phyloP scores from a whole-genome alignment of 441 rosid genomes.

The Gossypium trilobum region DNA sequence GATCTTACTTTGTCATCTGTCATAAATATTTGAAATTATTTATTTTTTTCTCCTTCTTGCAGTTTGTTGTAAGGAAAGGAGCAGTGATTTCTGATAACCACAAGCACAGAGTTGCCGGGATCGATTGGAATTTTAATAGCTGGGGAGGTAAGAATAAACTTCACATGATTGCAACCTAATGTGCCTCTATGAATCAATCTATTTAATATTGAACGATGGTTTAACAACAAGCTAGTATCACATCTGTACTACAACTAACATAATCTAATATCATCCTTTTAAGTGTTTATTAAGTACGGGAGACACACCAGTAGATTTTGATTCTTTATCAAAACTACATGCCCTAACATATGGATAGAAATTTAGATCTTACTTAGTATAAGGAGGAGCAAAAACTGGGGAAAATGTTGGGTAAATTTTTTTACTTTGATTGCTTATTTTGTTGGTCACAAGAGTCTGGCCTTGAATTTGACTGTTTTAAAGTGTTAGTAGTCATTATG shows the following conservation, averaged over 20 bases:
- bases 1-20: constrained; percentile 4
- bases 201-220: neutral
- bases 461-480: neutral
- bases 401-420: too few relatives aligned
- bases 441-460: too few relatives aligned
- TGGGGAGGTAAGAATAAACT: constrained; percentile 59
- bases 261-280: neutral
- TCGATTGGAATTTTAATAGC: constrained; percentile 81
- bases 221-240: neutral
- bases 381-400: too few relatives aligned
- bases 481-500: neutral
- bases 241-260: neutral
- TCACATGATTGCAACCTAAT: neutral
- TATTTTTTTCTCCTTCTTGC: neutral
- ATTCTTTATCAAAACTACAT: neutral
- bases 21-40: neutral
- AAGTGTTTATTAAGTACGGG: neutral
- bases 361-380: neutral
- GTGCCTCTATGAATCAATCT: neutral
- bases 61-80: constrained; percentile 54
- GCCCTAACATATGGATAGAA: neutral
- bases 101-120: constrained; percentile 55
- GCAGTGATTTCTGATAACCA: constrained; percentile 19
- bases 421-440: too few relatives aligned
- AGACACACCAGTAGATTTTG: neutral